Conservation (phyloP, 2,329 filamentous ascomycete genomes). For the Decorospora gaudefroyi region DNA sequence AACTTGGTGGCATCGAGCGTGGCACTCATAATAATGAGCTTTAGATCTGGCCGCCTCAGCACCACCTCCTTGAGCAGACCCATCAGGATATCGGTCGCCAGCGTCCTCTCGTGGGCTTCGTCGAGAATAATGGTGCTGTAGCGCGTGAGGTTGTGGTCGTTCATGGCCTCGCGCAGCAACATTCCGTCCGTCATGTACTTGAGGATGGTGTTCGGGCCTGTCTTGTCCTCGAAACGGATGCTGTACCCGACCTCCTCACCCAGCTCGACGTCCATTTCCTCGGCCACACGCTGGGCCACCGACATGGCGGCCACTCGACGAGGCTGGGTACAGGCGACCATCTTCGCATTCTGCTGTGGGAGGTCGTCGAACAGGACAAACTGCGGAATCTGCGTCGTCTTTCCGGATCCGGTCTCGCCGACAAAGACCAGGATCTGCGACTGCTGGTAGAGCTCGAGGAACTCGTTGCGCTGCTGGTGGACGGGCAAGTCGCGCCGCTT, state of each 20-base stretch:
- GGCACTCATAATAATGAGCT: conserved; percentile 94
- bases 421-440: conserved; percentile 98
- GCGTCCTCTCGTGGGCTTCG: conserved; percentile 96
- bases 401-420: conserved; percentile 98
- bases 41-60: conserved; percentile 81
- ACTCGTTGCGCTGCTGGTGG: conserved; percentile 90
- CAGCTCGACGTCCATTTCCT: conserved; percentile 89
- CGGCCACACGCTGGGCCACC: conserved; percentile 92
- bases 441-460: conserved; percentile 88
- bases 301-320: conserved; percentile 97
- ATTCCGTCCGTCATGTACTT: conserved; percentile 99
- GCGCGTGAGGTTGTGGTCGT: conserved; percentile 84
- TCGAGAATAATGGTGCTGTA: conserved; percentile 99
- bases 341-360: conserved; percentile 80
- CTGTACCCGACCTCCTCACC: conserved; percentile 96
- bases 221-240: conserved; percentile 96
- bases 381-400: conserved; percentile 98
- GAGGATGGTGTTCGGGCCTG: conserved; percentile 83
- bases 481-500: conserved; percentile 84
- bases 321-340: conserved; percentile 96
- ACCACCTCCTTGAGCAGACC: conserved; percentile 92
- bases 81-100: conserved; percentile 93
- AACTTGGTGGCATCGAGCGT: conserved; percentile 98
- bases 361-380: conserved; percentile 98
- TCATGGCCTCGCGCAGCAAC: conserved; percentile 90